Evolutionary conservation across 306 rosid genomes (phyloP).

Genomic region (Quercus robur): DNA sequence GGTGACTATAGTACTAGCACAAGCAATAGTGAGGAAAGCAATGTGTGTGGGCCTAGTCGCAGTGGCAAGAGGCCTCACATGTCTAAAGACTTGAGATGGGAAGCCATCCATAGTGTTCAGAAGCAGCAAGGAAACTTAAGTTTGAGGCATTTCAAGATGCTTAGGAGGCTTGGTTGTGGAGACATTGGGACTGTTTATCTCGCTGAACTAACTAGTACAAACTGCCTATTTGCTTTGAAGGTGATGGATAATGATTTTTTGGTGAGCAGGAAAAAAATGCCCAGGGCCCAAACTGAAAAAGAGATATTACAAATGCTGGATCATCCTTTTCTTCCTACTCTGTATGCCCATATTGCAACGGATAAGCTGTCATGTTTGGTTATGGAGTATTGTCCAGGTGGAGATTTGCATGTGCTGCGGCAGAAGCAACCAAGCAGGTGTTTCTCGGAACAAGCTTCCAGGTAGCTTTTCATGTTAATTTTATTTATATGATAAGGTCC

Average conservation of each 20-base stretch:
- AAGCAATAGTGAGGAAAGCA: constrained; percentile 91
- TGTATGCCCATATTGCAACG: constrained; percentile 68
- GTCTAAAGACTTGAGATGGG: constrained; percentile 97
- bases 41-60: constrained; percentile 69
- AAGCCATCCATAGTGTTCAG: constrained; percentile 67
- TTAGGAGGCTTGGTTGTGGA: constrained; percentile 89
- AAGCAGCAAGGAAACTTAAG: constrained; percentile 69
- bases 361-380: constrained; percentile 89
- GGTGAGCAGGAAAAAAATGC: constrained; percentile 70
- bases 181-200: constrained; percentile 98
- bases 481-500: not conserved
- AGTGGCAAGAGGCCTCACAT: constrained; percentile 93
- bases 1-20: constrained; percentile 91
- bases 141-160: constrained; percentile 73
- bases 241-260: constrained; percentile 93
- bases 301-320: constrained; percentile 90
- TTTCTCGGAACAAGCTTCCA: constrained; percentile 87
- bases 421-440: constrained; percentile 79
- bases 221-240: constrained; percentile 79
- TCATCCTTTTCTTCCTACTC: constrained; percentile 96
- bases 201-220: constrained; percentile 75
- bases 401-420: constrained; percentile 91
- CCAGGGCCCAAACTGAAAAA: constrained; percentile 93
- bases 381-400: constrained; percentile 94
- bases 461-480: constrained; percentile 38